Conservation (phyloP, 2,329 filamentous ascomycete genomes). For the Xylaria hypoxylon region DNA sequence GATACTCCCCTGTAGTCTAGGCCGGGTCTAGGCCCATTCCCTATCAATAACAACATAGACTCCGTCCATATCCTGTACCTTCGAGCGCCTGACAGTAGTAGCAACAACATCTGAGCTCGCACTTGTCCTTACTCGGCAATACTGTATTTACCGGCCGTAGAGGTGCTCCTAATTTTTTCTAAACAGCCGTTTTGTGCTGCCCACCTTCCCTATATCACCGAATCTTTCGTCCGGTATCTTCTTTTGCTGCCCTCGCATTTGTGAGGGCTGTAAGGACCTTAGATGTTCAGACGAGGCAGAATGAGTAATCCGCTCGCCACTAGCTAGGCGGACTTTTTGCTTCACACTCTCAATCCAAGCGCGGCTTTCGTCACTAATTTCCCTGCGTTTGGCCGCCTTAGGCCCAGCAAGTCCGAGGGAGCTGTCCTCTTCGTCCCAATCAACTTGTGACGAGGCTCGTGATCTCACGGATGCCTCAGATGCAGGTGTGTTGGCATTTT, state of each 20-base stretch:
- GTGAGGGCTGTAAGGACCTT: conserved; percentile 20
- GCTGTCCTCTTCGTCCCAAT: conserved; percentile 70
- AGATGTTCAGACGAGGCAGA: conserved; percentile 39
- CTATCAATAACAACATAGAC: conserved; percentile 22
- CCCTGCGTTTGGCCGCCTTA: conserved; percentile 70
- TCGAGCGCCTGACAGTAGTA: conserved; percentile 27
- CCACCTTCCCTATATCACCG: conserved; percentile 77
- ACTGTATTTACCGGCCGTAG: conserved; percentile 33
- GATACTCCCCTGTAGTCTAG: conserved; percentile 14
- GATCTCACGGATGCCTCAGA: conserved; percentile 61
- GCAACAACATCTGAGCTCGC: conserved; percentile 12
- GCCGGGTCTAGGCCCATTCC: conserved; percentile 1
- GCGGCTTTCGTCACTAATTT: conserved; percentile 77
- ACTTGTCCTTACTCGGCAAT: conserved; percentile 9
- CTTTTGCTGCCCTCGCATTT: conserved; percentile 36
- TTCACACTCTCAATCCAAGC: conserved; percentile 88
- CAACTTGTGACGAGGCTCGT: conserved; percentile 64
- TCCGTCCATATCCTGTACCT: conserved; percentile 30
- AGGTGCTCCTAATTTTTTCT: conserved; percentile 58
- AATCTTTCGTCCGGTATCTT: conserved; percentile 60
- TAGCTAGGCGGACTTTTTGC: conserved; percentile 79
- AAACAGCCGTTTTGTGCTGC: conserved; percentile 78
- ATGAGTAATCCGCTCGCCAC: conserved; percentile 63
- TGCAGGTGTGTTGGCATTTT: conserved; percentile 56
- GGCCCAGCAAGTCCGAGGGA: conserved; percentile 78